Evolutionary conservation across 169 alveolate species (phyloP), one percentile per base, ranked within the genome.

Genomic region (Cyclospora cayetanensis): DNA sequence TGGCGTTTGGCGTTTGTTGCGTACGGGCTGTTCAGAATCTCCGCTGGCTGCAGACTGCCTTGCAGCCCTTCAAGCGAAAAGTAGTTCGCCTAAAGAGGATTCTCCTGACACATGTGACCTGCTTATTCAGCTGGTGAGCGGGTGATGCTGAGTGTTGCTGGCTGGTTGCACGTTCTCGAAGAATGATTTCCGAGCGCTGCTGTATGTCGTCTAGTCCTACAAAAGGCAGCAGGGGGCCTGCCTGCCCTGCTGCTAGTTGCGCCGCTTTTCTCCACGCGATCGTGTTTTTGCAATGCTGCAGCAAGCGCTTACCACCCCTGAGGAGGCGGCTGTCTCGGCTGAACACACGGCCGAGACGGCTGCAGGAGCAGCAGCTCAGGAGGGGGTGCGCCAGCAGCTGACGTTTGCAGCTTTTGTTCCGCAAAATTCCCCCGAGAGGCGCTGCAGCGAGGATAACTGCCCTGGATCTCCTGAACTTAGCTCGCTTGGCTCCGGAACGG

Each of bases 331-430:
- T 34, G 79, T 66, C n/a, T 20, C 79, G 12, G 52, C 79, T 0
- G 79, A 66, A 46, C 52, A 39, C 29, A 66, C 43, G n/a, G 50
- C 50, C 18, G 79, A 34, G 35, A 31, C 79, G 18, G n/a, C 79
- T 2, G 76, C 37, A 31, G 50, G 52, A 66, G 50, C 79, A 31
- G 79, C 79, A 31, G 79, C 79, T 34, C 52, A 41, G 35, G 79
- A 66, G 43, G 79, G 79, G 50, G 79, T 66, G 29, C 79, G 79
- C 52, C 79, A 66, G 79, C 79, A 66, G 79, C 79, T 66, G 79
- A 66, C 79, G 1, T 29, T 18, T 39, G 79, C 35, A 27, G 79
- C 79, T 1, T 66, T 66, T 31, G 79, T 66, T 9, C 79, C 35
- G 34, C 79, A 66, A 46, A 46, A 66, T 15, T 27, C 79, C 29